Evolutionary conservation across 306 rosid genomes (phyloP), one percentile per base, ranked within the genome.

Genomic region (Inga laurina): DNA sequence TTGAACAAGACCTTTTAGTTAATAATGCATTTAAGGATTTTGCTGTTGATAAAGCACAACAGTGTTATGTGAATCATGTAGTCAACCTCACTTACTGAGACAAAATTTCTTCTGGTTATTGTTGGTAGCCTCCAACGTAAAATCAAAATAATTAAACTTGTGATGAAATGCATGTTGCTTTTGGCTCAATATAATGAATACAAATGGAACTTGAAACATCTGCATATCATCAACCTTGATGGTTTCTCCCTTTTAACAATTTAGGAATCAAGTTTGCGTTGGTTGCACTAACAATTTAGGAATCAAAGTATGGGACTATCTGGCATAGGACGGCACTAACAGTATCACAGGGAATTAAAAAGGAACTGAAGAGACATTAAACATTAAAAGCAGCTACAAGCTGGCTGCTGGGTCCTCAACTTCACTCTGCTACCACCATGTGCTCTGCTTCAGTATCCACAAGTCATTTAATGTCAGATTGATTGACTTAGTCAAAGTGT

Each of bases 1-100:
- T 37, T 37, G 7, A 5, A 37, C 3, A 7, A 5, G 39, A 4
- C 0, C 3, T 37, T 0, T 3, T 37, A 4, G 8, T 6, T 39
- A 5, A 39, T 8, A 39, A 39, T 39, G 0, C 7, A 39, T 39
- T 0, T 39, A 39, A 6, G 6, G 43, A 39, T 39, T 39, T 39
- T 4, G 7, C 0, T 39, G 8, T 39, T 39, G 0, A 39, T 39
- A 39, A 1, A 39, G 8, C 8, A 39, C 8, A 39, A 39, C 7
- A 1, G 8, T 5, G 6, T 39, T 5, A 6, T 39, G 0, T 0
- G 7, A 7, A 5, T 5, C 2, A 39, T 39, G 0, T 39, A 5
- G 8, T 39, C 8, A 8, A 6, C 7, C 8, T 39, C 8, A 39
- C 43, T 0, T 6, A 39, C 7, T 39, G 8, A 39, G 8, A 39